These are phyloP conservation scores for Monilinia aucupariae DNA, from an alignment of 2,329 filamentous ascomycete species.

Conservation along the genomic window DNA sequence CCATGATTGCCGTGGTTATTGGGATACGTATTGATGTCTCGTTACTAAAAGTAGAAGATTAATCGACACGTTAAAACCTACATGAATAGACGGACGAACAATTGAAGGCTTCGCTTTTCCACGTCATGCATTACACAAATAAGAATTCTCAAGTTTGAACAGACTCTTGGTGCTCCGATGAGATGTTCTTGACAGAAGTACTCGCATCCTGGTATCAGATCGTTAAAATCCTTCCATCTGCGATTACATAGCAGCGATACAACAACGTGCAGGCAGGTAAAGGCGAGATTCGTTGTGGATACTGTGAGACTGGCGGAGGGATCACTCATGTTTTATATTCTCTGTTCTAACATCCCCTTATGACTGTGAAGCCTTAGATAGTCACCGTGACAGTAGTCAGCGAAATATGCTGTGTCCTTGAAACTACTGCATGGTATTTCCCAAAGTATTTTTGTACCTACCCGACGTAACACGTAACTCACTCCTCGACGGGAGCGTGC, in stretches of 20 bases:
- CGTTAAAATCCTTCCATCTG: background rate
- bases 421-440: background rate
- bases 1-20: background rate
- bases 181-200: background rate
- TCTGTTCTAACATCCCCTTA: background rate
- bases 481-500: constrained; percentile 10
- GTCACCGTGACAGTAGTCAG: constrained; percentile 9
- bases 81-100: constrained; percentile 8
- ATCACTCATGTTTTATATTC: background rate
- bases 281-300: background rate
- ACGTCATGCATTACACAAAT: constrained; percentile 4
- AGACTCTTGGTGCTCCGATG: background rate
- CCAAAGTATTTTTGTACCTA: constrained; percentile 10
- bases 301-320: background rate
- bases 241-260: background rate
- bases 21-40: background rate
- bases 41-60: constrained; percentile 3
- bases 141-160: background rate
- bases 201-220: constrained; percentile 17
- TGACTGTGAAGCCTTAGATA: background rate
- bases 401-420: constrained; percentile 9
- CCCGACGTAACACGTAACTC: constrained; percentile 9
- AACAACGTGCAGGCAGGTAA: constrained; percentile 3
- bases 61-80: background rate
- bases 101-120: background rate